These are phyloP conservation scores for Ambrosiella xylebori DNA, from an alignment of 2,329 filamentous ascomycete species.

Conservation along the genomic window DNA sequence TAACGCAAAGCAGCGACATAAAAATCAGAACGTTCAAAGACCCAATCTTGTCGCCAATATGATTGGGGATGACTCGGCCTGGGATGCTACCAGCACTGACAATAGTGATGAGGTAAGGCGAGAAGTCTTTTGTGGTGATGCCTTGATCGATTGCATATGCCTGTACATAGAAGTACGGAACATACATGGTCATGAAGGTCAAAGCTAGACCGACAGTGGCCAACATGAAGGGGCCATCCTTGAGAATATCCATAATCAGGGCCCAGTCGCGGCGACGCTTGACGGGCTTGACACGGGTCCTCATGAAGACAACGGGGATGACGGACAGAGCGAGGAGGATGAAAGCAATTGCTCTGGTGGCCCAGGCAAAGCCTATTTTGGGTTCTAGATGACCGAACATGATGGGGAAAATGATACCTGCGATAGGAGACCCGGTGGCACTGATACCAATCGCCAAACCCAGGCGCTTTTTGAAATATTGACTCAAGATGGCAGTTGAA, in stretches of 20 bases:
- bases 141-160: slow-evolving; percentile 25
- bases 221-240: slow-evolving; percentile 23
- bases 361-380: slow-evolving; percentile 38
- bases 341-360: slow-evolving; percentile 28
- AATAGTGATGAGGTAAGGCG: slow-evolving; percentile 26
- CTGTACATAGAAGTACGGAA: slow-evolving; percentile 31
- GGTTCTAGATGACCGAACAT: slow-evolving; percentile 26
- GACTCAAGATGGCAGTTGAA: slow-evolving; percentile 22
- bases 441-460: slow-evolving; percentile 21
- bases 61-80: slow-evolving; percentile 28
- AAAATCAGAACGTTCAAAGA: slow-evolving; percentile 25
- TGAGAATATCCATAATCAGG: slow-evolving; percentile 15
- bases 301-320: slow-evolving; percentile 25
- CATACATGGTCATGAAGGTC: slow-evolving; percentile 29
- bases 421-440: slow-evolving; percentile 22
- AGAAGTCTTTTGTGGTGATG: slow-evolving; percentile 20
- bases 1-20: slow-evolving; percentile 27
- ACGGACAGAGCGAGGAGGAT: slow-evolving; percentile 24
- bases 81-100: slow-evolving; percentile 30
- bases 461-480: slow-evolving; percentile 23
- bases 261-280: slow-evolving; percentile 10
- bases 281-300: slow-evolving; percentile 20
- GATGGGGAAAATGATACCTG: slow-evolving; percentile 24
- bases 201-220: slow-evolving; percentile 23
- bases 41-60: slow-evolving; percentile 27